Conservation (phyloP, 306 rosid species). For the Psophocarpus tetragonolobus region DNA sequence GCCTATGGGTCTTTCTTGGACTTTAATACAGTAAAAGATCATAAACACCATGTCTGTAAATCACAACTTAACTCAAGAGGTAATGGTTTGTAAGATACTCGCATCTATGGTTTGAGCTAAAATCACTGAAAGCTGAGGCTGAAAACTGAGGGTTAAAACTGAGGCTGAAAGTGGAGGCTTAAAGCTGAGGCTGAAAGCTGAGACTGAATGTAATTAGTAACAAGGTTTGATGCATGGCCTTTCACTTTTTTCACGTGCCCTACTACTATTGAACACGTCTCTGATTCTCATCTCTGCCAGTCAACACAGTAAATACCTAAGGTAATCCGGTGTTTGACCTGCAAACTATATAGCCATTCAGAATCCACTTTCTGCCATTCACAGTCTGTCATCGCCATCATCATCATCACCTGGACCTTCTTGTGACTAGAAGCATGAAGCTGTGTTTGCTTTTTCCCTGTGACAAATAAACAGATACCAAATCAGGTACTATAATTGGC, state of each 20-base stretch:
- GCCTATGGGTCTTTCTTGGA: background rate
- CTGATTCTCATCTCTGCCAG: too few species aligned
- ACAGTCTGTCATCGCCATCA: slow-evolving; percentile 40
- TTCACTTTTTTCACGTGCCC: too few species aligned
- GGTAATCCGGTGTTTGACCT: slow-evolving; percentile 55
- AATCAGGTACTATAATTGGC: background rate
- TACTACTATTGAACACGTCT: background rate
- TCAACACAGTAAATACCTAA: slow-evolving; percentile 40
- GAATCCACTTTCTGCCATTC: slow-evolving; percentile 46
- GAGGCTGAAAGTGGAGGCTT: too few species aligned
- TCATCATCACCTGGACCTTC: slow-evolving; percentile 35
- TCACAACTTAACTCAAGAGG: background rate
- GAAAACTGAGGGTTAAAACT: too few species aligned
- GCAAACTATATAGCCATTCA: slow-evolving; percentile 49
- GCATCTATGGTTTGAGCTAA: background rate
- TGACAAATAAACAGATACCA: background rate
- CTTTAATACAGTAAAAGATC: background rate
- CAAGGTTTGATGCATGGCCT: too few species aligned
- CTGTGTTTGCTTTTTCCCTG: slow-evolving; percentile 38
- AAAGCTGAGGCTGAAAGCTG: too few species aligned
- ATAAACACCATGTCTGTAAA: background rate
- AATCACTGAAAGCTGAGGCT: too few species aligned
- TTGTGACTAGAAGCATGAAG: slow-evolving; percentile 42
- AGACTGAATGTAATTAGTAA: too few species aligned
- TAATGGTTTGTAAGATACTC: background rate